phyloP scores from a whole-genome alignment of 1,284 basidiomycete species.

The Cutaneotrichosporon mucoides region DNA sequence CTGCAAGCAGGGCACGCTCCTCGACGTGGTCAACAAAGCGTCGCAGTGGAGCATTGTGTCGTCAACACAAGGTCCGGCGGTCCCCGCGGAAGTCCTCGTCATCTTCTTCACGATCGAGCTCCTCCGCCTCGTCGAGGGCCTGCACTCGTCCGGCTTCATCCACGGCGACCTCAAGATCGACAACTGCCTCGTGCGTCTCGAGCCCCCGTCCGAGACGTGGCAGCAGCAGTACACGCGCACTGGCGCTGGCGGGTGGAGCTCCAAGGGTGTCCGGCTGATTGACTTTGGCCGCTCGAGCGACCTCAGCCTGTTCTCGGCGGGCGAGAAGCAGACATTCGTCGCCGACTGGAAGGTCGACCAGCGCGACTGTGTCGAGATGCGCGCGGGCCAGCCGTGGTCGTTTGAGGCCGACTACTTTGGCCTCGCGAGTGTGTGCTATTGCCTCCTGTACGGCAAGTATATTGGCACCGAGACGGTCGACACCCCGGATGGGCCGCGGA shows the following conservation, averaged over 20 bases:
- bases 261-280: constrained; percentile 86
- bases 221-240: constrained; percentile 66
- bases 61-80: constrained; percentile 34
- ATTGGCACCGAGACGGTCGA: constrained; percentile 59
- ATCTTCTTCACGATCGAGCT: constrained; percentile 95
- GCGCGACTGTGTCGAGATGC: constrained; percentile 85
- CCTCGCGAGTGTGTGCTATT: constrained; percentile 85
- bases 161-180: constrained; percentile 99
- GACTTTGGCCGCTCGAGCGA: constrained; percentile 96
- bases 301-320: constrained; percentile 67
- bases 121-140: constrained; percentile 71
- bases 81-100: constrained; percentile 85
- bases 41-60: constrained; percentile 54
- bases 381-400: constrained; percentile 77
- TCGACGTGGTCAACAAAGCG: constrained; percentile 88
- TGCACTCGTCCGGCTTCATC: constrained; percentile 79
- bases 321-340: constrained; percentile 64
- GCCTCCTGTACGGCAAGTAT: constrained; percentile 94
- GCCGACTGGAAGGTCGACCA: constrained; percentile 85
- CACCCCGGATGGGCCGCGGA: constrained; percentile 33
- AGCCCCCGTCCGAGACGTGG: constrained; percentile 69
- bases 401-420: constrained; percentile 96
- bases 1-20: constrained; percentile 84
- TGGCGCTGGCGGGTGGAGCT: constrained; percentile 76
- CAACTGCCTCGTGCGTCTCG: constrained; percentile 89